These are phyloP conservation scores for Candida smagusa DNA, from an alignment of 1,139 yeast genomes.

Conservation along the genomic window DNA sequence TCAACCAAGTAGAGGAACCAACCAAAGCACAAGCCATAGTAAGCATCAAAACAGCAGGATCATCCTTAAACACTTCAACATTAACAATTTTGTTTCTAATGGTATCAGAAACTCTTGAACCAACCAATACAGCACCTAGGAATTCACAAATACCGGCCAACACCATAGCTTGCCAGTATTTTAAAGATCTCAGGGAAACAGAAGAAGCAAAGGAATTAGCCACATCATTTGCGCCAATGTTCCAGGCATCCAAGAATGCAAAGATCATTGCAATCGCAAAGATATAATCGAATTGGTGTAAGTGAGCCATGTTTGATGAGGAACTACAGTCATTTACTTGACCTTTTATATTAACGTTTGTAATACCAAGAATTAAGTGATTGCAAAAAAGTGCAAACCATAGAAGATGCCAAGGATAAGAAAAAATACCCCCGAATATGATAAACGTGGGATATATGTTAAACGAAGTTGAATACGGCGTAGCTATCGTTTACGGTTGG, in stretches of 20 bases:
- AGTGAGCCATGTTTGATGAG: constrained; percentile 18
- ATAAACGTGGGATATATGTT: no score
- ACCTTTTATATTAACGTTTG: constrained; percentile 4
- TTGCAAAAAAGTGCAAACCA: constrained; percentile 6
- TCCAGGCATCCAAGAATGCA: constrained; percentile 79
- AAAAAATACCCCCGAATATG: background rate
- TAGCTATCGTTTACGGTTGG: no score
- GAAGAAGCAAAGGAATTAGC: constrained; percentile 79
- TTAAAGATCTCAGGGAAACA: constrained; percentile 64
- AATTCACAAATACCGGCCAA: constrained; percentile 68
- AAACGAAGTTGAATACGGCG: no score
- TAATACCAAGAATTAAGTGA: constrained; percentile 9
- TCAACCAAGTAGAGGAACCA: constrained; percentile 73
- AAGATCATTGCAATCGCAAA: constrained; percentile 66
- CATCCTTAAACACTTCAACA: constrained; percentile 42
- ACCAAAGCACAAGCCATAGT: constrained; percentile 74
- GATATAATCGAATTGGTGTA: constrained; percentile 62
- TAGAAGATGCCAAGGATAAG: constrained; percentile 3
- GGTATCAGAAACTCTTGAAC: constrained; percentile 68
- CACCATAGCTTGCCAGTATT: constrained; percentile 73
- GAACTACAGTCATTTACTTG: background rate
- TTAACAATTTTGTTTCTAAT: constrained; percentile 62
- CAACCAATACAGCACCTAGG: constrained; percentile 71
- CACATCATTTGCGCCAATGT: constrained; percentile 82
- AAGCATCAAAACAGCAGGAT: constrained; percentile 70